Evolutionary conservation across 106 monocot species (phyloP).

Genomic region (Alisma plantagoaquatica): DNA sequence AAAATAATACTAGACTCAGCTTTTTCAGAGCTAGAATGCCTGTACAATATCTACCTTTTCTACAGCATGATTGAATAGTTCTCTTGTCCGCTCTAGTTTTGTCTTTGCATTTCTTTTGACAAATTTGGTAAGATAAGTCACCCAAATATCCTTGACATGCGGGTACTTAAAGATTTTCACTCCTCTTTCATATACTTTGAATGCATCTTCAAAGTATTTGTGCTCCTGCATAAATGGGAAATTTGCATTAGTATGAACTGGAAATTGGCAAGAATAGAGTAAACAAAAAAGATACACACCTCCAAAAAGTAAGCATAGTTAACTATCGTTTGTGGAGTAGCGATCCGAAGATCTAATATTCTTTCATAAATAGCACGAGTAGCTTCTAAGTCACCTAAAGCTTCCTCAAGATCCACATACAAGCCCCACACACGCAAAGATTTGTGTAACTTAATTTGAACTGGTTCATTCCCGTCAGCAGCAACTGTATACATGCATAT

Average conservation of each 20-base stretch:
- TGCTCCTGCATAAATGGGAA: conserved; percentile 39
- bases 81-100: conserved; percentile 83
- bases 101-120: conserved; percentile 82
- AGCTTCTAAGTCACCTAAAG: conserved; percentile 71
- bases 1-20: not conserved
- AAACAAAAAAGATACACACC: conserved; percentile 31
- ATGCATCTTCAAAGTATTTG: conserved; percentile 98
- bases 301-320: conserved; percentile 95
- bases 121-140: conserved; percentile 92
- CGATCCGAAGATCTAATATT: conserved; percentile 93
- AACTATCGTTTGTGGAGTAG: conserved; percentile 90
- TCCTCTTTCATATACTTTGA: conserved; percentile 98
- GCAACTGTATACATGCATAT: conserved; percentile 48
- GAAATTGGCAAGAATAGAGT: no score
- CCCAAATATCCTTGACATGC: conserved; percentile 96
- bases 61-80: conserved; percentile 85
- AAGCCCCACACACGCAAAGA: conserved; percentile 90
- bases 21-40: not conserved
- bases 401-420: conserved; percentile 95
- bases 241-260: not conserved
- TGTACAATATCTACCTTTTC: conserved; percentile 43
- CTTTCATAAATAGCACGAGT: conserved; percentile 87
- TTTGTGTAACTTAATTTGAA: conserved; percentile 88
- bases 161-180: conserved; percentile 98
- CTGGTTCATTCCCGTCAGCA: conserved; percentile 90